Evolutionary conservation across 1,284 basidiomycete genomes (phyloP).

Genomic region (Tremellales sp.): DNA sequence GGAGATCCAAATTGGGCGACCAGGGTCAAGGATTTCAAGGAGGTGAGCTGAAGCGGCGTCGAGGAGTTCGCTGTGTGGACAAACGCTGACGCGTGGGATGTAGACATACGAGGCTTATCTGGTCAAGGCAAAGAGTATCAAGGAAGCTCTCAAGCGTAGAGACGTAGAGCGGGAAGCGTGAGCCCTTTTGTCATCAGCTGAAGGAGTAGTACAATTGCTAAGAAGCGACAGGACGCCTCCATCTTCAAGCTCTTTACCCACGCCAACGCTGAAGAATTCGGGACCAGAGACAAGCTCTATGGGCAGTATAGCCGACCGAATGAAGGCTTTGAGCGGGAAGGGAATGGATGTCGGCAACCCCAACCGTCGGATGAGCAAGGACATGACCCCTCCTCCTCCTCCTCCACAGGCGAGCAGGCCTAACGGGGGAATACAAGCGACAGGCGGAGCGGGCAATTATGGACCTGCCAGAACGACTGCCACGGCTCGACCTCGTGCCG

Average conservation of each 20-base stretch:
- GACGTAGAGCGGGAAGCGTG: conserved; percentile 15
- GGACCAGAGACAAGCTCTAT: conserved; percentile 24
- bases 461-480: conserved; percentile 9
- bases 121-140: conserved; percentile 35
- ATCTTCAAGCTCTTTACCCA: not conserved
- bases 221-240: not conserved
- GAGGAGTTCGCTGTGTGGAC: not conserved
- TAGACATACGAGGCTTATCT: conserved; percentile 38
- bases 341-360: conserved; percentile 42
- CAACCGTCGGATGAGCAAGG: conserved; percentile 32
- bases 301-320: conserved; percentile 47
- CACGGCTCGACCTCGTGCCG: conserved; percentile 3
- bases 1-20: conserved; percentile 28
- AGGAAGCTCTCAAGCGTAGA: conserved; percentile 31
- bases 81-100: too few species aligned
- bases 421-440: conserved; percentile 5
- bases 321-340: conserved; percentile 43
- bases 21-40: conserved; percentile 38
- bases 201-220: not conserved
- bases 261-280: not conserved
- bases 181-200: conserved; percentile 1
- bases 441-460: conserved; percentile 15
- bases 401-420: conserved; percentile 1
- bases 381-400: conserved; percentile 10
- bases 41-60: conserved; percentile 21